Base-by-base conservation (phyloP, 345 rosid species). In the Fremontodendron californicum region DNA sequence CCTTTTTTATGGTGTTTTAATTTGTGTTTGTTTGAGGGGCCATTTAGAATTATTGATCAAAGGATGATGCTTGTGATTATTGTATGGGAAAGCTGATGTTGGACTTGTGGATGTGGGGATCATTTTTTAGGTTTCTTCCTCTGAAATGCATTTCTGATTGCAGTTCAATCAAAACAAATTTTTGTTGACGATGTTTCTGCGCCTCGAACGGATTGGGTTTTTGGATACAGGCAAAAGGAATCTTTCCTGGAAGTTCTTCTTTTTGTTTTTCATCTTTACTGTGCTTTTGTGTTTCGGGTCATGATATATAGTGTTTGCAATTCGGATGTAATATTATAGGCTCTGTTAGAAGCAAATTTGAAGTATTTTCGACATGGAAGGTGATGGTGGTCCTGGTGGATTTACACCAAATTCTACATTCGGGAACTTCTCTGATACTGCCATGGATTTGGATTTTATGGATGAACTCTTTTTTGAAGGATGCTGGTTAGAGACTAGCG, bases 361-460 rank as follows among this genome's bases (percentile, higher is more conserved):
- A 10, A 45, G 13, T 8, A 4, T 52, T 52, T n/a, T 68, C 58
- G 51, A 71, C 68, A 91, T 93, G 97, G 94, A 87, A 67, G 88
- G 75, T 76, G 87, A 82, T 49, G 31, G 31, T 54, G 58, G 85
- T 57, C 39, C 0, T 60, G 65, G 64, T 29, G 79, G 80, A 13
- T 80, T 81, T 76, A 48, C 87, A 2, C 92, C 91, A 16, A 80
- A 76, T 78, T 85, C 91, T 78, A 51, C 81, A 52, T 75, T 79
- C 33, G 88, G 85, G 75, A 82, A 76, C 80, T 82, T 89, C 76
- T 77, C 85, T n/a, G 90, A 82, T 25, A 45, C 87, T 57, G 80
- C 90, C 81, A 85, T 91, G 94, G 97, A 94, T 87, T 85, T 94
- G 84, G 94, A 93, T 86, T 89, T 91, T 77, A 86, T 94, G 93